Evolutionary conservation across 1,284 basidiomycete genomes (phyloP).

Genomic region (Erythrobasidium hasegawianum): DNA sequence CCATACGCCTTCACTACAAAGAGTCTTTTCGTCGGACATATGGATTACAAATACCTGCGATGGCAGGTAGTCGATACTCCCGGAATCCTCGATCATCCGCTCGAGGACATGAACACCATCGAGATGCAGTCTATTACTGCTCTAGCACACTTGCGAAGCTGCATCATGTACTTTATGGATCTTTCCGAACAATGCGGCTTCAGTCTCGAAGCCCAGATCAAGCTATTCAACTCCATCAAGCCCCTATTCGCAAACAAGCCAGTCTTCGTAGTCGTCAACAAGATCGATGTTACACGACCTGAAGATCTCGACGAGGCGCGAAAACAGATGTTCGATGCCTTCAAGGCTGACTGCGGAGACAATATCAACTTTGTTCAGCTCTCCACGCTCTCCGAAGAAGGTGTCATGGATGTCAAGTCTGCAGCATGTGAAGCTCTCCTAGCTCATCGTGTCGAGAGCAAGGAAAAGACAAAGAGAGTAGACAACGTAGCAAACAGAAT

Average conservation of each 20-base stretch:
- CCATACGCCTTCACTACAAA: conserved; percentile 98
- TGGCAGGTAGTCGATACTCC: conserved; percentile 82
- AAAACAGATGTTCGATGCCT: conserved; percentile 75
- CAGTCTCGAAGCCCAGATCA: conserved; percentile 87
- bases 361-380: conserved; percentile 61
- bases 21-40: conserved; percentile 89
- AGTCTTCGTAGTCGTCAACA: conserved; percentile 87
- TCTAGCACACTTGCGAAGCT: conserved; percentile 84
- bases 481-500: conserved; percentile 87
- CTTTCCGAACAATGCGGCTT: conserved; percentile 94
- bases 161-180: conserved; percentile 95
- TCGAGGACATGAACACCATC: conserved; percentile 98
- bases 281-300: conserved; percentile 82
- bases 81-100: conserved; percentile 59
- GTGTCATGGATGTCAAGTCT: conserved; percentile 90
- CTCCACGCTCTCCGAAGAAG: conserved; percentile 90
- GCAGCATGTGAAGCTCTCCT: conserved; percentile 86
- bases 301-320: conserved; percentile 73
- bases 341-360: conserved; percentile 68
- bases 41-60: conserved; percentile 94
- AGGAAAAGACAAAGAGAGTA: conserved; percentile 88
- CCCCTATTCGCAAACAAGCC: conserved; percentile 90
- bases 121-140: conserved; percentile 99
- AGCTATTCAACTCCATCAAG: conserved; percentile 96
- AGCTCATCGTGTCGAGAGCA: conserved; percentile 84